Evolutionary conservation across 306 rosid genomes (phyloP).

Genomic region (Prunus salicina): DNA sequence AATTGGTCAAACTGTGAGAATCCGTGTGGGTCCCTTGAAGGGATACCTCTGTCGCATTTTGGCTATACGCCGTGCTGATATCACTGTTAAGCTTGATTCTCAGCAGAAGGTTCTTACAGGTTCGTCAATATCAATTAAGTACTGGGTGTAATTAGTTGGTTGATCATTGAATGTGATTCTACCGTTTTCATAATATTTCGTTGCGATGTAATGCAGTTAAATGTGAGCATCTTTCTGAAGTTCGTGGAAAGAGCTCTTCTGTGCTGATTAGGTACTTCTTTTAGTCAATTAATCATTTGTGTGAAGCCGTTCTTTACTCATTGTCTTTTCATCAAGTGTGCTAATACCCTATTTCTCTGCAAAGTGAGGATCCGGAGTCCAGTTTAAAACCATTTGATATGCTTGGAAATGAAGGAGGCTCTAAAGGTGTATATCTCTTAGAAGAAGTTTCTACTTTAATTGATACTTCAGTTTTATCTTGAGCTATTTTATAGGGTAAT

Average conservation of each 20-base stretch:
- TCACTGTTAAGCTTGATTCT: conserved; percentile 97
- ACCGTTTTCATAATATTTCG: not conserved
- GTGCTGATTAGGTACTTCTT: conserved; percentile 52
- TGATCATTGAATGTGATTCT: not conserved
- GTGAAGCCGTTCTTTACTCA: conserved; percentile 2
- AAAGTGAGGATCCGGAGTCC: conserved; percentile 58
- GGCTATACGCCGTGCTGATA: conserved; percentile 79
- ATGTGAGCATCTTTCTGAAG: conserved; percentile 90
- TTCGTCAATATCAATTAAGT: conserved; percentile 26
- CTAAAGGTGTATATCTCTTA: conserved; percentile 59
- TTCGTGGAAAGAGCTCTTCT: conserved; percentile 60
- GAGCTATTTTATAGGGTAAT: not conserved
- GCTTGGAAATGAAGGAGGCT: conserved; percentile 58
- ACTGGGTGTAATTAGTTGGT: conserved; percentile 1
- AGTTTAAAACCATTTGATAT: conserved; percentile 67
- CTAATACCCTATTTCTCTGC: conserved; percentile 26
- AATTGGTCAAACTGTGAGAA: conserved; percentile 95
- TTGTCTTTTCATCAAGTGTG: conserved; percentile 7
- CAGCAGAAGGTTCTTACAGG: conserved; percentile 98
- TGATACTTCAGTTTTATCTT: not conserved
- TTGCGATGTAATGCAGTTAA: conserved; percentile 52
- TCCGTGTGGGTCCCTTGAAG: conserved; percentile 93
- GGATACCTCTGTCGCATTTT: conserved; percentile 93
- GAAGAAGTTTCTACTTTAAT: conserved; percentile 1
- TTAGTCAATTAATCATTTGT: not conserved